phyloP scores from a whole-genome alignment of 352 stramenopile species.

The Pythium graminicola region DNA sequence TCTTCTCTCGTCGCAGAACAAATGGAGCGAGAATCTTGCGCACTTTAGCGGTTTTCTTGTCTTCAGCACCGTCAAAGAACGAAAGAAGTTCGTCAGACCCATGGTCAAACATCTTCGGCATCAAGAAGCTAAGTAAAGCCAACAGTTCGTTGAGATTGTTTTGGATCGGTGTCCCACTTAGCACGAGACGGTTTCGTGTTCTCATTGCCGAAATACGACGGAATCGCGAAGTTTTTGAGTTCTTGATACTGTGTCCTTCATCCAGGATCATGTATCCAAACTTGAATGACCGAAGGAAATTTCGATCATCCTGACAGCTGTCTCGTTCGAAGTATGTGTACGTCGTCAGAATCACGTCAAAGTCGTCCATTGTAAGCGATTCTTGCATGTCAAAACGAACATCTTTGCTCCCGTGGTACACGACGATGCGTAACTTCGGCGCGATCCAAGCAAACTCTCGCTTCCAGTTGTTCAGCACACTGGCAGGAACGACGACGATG shows the following conservation, averaged over 20 bases:
- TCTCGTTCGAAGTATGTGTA: slow-evolving; percentile 91
- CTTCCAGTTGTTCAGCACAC: slow-evolving; percentile 91
- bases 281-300: slow-evolving; percentile 66
- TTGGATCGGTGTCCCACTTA: slow-evolving; percentile 88
- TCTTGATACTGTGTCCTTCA: slow-evolving; percentile 92
- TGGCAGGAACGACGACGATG: slow-evolving; percentile 90
- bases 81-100: slow-evolving; percentile 70
- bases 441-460: slow-evolving; percentile 91
- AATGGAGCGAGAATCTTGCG: slow-evolving; percentile 95
- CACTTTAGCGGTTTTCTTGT: slow-evolving; percentile 80
- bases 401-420: slow-evolving; percentile 74
- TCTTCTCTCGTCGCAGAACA: slow-evolving; percentile 94
- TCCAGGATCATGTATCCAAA: slow-evolving; percentile 94
- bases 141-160: slow-evolving; percentile 88
- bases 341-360: slow-evolving; percentile 87
- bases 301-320: slow-evolving; percentile 70
- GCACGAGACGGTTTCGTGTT: slow-evolving; percentile 59
- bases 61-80: slow-evolving; percentile 77
- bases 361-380: slow-evolving; percentile 37
- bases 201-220: slow-evolving; percentile 80
- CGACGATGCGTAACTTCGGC: slow-evolving; percentile 81
- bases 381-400: slow-evolving; percentile 52
- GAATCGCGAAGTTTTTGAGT: slow-evolving; percentile 85
- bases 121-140: slow-evolving; percentile 88
- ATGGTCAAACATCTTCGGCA: slow-evolving; percentile 87